These are phyloP conservation scores for Calonectria hawksworthii DNA, from an alignment of 2,329 filamentous ascomycete species.

Conservation along the genomic window DNA sequence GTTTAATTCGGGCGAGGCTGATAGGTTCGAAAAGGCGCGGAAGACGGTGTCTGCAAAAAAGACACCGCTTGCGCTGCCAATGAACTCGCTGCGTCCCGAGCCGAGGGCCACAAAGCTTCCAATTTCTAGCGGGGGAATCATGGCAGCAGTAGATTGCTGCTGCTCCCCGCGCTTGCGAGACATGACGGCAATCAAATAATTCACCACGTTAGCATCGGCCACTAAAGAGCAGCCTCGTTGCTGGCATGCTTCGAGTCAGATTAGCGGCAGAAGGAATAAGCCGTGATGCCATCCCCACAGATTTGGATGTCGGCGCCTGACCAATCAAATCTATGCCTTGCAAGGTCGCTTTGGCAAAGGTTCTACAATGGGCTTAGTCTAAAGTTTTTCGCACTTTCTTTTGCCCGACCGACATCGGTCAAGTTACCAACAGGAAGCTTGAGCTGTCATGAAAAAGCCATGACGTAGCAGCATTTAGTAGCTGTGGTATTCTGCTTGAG, in stretches of 20 bases:
- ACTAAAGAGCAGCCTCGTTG: background rate
- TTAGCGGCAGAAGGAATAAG: background rate
- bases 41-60: slow-evolving; percentile 69
- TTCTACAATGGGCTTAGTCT: background rate
- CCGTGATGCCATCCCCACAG: background rate
- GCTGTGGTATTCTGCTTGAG: background rate
- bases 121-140: slow-evolving; percentile 4
- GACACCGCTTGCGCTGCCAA: slow-evolving; percentile 65
- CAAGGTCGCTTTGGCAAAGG: background rate
- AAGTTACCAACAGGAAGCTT: background rate
- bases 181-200: background rate
- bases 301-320: no score
- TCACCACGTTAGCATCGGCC: background rate
- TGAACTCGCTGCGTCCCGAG: slow-evolving; percentile 57
- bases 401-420: background rate
- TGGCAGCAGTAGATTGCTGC: background rate
- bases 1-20: background rate
- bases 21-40: slow-evolving; percentile 58
- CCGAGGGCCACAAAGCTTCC: slow-evolving; percentile 3
- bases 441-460: background rate
- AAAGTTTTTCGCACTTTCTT: background rate
- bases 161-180: background rate
- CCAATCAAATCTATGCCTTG: background rate
- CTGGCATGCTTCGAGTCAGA: background rate
- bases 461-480: background rate